Base-by-base conservation (phyloP, 139 green algal species). In the Chlamydomonas sp. region DNA sequence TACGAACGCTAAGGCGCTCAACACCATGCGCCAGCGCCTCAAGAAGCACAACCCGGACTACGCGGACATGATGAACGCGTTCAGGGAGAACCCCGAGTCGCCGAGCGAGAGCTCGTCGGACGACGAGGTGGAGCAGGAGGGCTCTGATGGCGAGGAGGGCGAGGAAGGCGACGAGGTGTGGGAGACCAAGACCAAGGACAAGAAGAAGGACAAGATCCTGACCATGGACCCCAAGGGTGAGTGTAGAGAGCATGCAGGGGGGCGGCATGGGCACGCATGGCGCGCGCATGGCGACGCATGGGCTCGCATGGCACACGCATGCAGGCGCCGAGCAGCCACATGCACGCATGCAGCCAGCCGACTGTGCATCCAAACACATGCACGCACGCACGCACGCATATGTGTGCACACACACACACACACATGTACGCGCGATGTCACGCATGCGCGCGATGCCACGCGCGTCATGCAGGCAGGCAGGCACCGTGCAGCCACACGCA, bases 1-100 rank as follows among this genome's bases (percentile, higher is more conserved):
- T 49, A 96, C 92, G 65, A 98, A 99, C 72, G 86, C 88, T 1
- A 95, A 95, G 79, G 90, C 95, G 3, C 83, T 98, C 3, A 97
- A 96, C 76, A 90, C 89, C 38, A 96, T 99, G 92, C 89, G 89
- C 38, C 95, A 99, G 82, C 90, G 90, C 36, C 77, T 99, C n/a
- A 93, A 93, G 69, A 98, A 98, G 86, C 87, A 97, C 81, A 92
- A 92, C 65, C 39, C 70, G 2, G 63, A 69, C 24, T 90, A 87
- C 30, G 31, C 39, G n/a, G 59, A 26, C 8, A 58, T 67, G 54
- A 68, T 82, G 8, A 16, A 43, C 29, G 81, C 73, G 67, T 82
- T 80, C 66, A 58, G 77, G 5, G 84, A 85, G 65, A 83, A 91
- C 83, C 88, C 88, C 1, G 86, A 86, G 72, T n/a, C n/a, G n/a